Evolutionary conservation across 2,329 filamentous ascomycete species (phyloP), one percentile per base, ranked within the genome.

Genomic region (Hirsutella rhossiliensis): DNA sequence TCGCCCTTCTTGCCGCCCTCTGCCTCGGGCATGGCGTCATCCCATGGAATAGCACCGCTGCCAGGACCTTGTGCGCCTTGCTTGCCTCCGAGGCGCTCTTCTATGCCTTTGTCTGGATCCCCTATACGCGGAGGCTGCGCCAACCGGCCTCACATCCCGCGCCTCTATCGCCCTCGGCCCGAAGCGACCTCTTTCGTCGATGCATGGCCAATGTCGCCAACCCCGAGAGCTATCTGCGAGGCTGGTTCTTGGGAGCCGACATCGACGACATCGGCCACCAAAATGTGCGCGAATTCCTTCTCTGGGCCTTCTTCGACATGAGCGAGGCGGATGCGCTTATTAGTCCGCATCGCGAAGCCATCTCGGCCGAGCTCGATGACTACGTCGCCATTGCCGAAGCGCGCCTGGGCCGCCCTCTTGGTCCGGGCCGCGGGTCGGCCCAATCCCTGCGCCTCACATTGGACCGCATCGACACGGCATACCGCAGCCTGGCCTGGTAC

Each of bases 401-500:
- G 40, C 60, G 68, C 38, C 62, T 81, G 5, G 75, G 72, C 4
- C 59, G 64, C 30, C 61, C 58, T 18, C 62, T 87, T 8, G 57
- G 66, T 36, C 62, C 64, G 1, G 82, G 82, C 1, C 62, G 67
- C 19, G 79, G 80, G 1, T 62, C 63, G 18, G 78, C 75, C 3
- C 68, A 68, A 52, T 66, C 73, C 42, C 57, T 86, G 48, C 69
- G 80, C n/a, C 62, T 84, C 52, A 84, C 80, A 3, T 54, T 84
- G n/a, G 82, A 87, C 57, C 62, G 66, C 8, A 68, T 85, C 47
- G 64, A 72, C 15, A 78, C 78, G 52, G 63, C 71, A 8, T 80
- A 82, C 56, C 69, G 80, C 40, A 75, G 76, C 44, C 59, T 84
- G 27, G 41, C 72, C n/a, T 85, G 80, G 79, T 85, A 84, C 52